These are phyloP conservation scores for Pinus albicaulis DNA, from an alignment of 75 land plant genomes.

Conservation along the genomic window DNA sequence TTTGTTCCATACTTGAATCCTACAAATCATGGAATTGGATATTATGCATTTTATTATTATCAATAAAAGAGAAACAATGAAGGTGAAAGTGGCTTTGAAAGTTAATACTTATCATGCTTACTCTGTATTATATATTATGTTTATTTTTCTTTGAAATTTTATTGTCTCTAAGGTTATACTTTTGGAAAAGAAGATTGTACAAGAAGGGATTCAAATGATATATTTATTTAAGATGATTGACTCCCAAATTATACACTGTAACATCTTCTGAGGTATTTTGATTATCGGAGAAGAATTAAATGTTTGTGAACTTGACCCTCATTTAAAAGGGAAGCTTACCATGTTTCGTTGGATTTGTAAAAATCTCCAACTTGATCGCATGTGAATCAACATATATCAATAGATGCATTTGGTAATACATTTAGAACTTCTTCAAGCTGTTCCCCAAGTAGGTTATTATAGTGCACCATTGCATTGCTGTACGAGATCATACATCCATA, in stretches of 20 bases:
- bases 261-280: no score
- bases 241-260: no score
- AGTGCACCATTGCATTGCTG: conserved; percentile 60
- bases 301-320: no score
- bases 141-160: no score
- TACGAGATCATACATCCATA: conserved; percentile 66
- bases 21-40: conserved; percentile 14
- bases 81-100: not conserved
- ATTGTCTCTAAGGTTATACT: no score
- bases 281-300: not conserved
- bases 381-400: conserved; percentile 58
- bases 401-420: conserved; percentile 34
- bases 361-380: conserved; percentile 54
- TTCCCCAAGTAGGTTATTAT: conserved; percentile 53
- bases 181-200: no score
- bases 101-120: not conserved
- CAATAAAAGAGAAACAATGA: not conserved
- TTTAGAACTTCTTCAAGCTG: conserved; percentile 22
- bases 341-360: conserved; percentile 44
- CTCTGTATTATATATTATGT: not conserved
- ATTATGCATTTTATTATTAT: not conserved
- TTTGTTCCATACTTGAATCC: conserved; percentile 63
- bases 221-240: no score
- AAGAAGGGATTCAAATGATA: no score
- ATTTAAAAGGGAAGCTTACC: conserved; percentile 28